These are phyloP conservation scores for Galeopsis tetrahit DNA, from an alignment of 257 asterid genomes.

Conservation along the genomic window DNA sequence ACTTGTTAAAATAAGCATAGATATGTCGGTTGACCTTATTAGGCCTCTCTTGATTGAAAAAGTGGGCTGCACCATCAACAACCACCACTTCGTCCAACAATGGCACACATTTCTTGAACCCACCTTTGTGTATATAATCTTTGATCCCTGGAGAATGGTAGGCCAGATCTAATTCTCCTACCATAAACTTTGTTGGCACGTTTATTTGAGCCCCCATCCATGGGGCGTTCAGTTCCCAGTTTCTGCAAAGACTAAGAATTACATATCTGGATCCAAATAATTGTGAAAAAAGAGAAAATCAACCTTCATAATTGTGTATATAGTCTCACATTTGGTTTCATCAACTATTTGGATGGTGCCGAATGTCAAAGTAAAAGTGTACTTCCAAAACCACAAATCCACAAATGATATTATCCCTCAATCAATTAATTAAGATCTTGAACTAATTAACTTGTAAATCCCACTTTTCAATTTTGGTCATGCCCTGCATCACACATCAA, in stretches of 20 bases:
- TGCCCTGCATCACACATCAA: too few relatives aligned
- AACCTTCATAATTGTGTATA: too few relatives aligned
- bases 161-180: conserved; percentile 62
- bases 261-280: neutral
- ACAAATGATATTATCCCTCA: too few relatives aligned
- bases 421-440: too few relatives aligned
- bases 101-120: conserved; percentile 59
- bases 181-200: conserved; percentile 65
- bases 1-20: conserved; percentile 57
- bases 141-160: conserved; percentile 58
- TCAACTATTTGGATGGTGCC: too few relatives aligned
- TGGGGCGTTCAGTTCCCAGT: conserved; percentile 67
- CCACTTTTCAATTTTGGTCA: too few relatives aligned
- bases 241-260: conserved; percentile 39
- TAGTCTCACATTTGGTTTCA: too few relatives aligned
- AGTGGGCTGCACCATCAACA: conserved; percentile 72
- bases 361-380: too few relatives aligned
- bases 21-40: conserved; percentile 68
- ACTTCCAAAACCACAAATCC: too few relatives aligned
- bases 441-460: too few relatives aligned
- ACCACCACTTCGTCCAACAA: conserved; percentile 62
- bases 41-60: conserved; percentile 66
- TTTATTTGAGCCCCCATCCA: conserved; percentile 65
- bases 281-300: too few relatives aligned
- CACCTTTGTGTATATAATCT: conserved; percentile 65